phyloP scores from a whole-genome alignment of 164 flowering plant genomes.

The Sextonia rubra region DNA sequence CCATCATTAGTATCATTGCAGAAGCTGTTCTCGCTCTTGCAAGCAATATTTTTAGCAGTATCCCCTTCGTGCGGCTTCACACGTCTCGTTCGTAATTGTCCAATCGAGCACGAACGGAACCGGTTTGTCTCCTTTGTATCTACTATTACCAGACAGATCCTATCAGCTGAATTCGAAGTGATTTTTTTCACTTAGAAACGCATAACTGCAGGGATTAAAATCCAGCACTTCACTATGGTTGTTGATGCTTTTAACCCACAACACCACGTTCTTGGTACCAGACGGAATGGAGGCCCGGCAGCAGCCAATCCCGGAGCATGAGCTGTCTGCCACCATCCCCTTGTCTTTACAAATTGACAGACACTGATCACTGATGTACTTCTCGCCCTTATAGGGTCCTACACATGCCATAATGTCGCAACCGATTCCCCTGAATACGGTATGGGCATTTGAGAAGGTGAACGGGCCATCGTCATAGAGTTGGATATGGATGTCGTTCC shows the following conservation, averaged over 20 bases:
- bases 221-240: background rate
- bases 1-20: constrained; percentile 22
- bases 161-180: background rate
- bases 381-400: background rate
- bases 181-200: constrained; percentile 6
- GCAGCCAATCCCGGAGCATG: constrained; percentile 9
- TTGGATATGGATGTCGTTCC: too few species aligned
- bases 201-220: constrained; percentile 9
- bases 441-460: constrained; percentile 3
- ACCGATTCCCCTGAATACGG: constrained; percentile 7
- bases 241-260: background rate
- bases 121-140: background rate
- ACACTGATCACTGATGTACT: background rate
- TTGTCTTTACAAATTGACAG: background rate
- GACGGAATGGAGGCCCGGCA: constrained; percentile 10
- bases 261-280: background rate
- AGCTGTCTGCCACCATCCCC: background rate
- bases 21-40: constrained; percentile 17
- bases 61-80: constrained; percentile 1
- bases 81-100: constrained; percentile 1
- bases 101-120: constrained; percentile 8
- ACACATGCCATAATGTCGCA: constrained; percentile 2
- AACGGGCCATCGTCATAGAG: background rate
- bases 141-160: background rate
- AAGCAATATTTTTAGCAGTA: constrained; percentile 10